Evolutionary conservation across 2,329 filamentous ascomycete genomes (phyloP).

Genomic region (Ceratocystis destructans): DNA sequence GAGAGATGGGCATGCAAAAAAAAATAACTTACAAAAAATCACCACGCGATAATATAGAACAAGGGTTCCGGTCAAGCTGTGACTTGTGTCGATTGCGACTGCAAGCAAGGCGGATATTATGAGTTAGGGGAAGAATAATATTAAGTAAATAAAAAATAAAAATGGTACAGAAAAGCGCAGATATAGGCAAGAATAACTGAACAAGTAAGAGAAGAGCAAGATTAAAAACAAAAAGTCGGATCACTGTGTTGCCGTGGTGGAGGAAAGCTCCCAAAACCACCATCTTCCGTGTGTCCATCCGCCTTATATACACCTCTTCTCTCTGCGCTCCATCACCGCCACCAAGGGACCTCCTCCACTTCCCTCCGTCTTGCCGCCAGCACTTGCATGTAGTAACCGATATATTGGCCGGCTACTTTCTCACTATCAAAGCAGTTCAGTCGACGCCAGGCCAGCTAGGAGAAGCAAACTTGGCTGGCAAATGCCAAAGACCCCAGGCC

Average conservation of each 20-base stretch:
- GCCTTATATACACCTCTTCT: background rate
- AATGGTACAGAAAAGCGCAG: background rate
- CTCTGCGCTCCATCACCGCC: background rate
- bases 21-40: background rate
- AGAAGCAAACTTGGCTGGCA: background rate
- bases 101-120: background rate
- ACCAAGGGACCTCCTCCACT: no score
- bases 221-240: background rate
- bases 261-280: background rate
- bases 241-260: background rate
- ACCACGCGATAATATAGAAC: background rate
- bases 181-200: background rate
- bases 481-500: background rate
- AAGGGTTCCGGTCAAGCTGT: background rate
- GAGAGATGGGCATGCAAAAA: background rate
- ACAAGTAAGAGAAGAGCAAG: background rate
- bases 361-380: no score
- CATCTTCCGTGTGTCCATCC: background rate
- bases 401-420: conserved; percentile 1
- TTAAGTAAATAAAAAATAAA: background rate
- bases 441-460: background rate
- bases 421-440: background rate
- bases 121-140: background rate
- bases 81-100: background rate
- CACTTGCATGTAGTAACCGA: background rate